Conservation (phyloP, 73 alveolate species). For the Paramecium bursaria region DNA sequence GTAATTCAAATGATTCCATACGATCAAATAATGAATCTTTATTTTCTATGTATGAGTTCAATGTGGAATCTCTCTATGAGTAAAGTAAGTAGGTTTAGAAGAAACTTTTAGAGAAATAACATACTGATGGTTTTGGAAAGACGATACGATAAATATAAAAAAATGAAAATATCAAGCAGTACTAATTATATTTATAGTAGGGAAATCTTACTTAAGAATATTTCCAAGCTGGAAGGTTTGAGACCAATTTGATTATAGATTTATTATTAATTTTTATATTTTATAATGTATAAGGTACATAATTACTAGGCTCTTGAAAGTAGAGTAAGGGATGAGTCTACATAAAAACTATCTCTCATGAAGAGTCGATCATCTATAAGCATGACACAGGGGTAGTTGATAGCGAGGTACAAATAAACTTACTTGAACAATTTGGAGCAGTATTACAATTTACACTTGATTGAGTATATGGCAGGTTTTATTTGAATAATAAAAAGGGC, state of each 20-base stretch:
- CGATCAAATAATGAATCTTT: conserved; percentile 31
- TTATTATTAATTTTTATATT: too few relatives aligned
- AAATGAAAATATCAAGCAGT: conserved; percentile 11
- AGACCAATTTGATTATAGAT: too few relatives aligned
- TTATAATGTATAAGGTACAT: conserved; percentile 36
- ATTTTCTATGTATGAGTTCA: conserved; percentile 4
- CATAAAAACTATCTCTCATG: conserved; percentile 24
- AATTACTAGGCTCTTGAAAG: conserved; percentile 37
- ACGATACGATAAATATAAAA: neutral
- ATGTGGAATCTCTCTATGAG: conserved; percentile 1
- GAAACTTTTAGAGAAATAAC: conserved; percentile 31
- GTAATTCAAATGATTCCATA: neutral
- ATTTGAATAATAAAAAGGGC: conserved; percentile 21
- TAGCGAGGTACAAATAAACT: neutral
- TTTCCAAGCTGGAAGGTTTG: neutral
- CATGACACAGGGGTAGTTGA: neutral
- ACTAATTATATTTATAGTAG: neutral
- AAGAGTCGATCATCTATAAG: neutral
- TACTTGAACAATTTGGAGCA: conserved; percentile 10
- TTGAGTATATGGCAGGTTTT: conserved; percentile 37
- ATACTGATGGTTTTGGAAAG: conserved; percentile 21
- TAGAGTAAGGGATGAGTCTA: neutral
- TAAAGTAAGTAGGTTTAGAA: neutral
- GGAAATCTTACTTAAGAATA: conserved; percentile 6
- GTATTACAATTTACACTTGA: neutral